Percentiles rank a stretch among this genome's conserved stretches.
These are phyloP conservation scores for Tetraselmis striata DNA, from an alignment of 139 green algal genomes.

Conservation along the genomic window DNA sequence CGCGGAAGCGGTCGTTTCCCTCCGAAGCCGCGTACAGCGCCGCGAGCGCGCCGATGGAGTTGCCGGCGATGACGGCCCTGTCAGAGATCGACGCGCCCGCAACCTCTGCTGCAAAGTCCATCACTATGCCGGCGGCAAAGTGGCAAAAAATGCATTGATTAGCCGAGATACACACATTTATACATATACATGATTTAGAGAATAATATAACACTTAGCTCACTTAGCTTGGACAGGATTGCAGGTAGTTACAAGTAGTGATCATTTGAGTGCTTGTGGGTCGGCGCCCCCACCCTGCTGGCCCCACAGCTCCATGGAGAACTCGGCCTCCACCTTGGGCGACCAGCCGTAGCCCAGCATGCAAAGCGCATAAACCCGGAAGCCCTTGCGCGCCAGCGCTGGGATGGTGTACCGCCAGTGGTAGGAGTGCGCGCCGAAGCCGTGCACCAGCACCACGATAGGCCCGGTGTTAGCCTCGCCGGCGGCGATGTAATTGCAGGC, in stretches of 20 bases:
- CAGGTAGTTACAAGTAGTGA: too few species aligned
- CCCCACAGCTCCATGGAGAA: conserved; percentile 11
- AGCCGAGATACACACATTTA: too few species aligned
- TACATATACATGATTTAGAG: too few species aligned
- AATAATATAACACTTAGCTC: too few species aligned
- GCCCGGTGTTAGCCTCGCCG: not conserved
- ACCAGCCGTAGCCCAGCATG: conserved; percentile 19
- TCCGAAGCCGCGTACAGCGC: conserved; percentile 2
- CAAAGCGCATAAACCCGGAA: conserved; percentile 12
- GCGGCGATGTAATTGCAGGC: not conserved
- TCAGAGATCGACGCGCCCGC: not conserved
- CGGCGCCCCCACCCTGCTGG: too few species aligned
- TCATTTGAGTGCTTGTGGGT: too few species aligned
- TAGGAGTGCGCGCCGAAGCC: conserved; percentile 15
- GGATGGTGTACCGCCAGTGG: conserved; percentile 15
- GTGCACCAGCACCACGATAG: conserved; percentile 17
- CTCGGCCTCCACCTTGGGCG: conserved; percentile 7
- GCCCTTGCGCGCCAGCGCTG: conserved; percentile 4
- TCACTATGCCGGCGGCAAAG: too few species aligned
- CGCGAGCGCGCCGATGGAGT: conserved; percentile 11
- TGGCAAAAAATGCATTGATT: too few species aligned
- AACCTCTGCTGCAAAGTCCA: conserved; percentile 7
- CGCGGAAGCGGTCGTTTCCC: not conserved
- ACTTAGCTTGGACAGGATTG: too few species aligned
- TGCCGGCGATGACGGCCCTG: conserved; percentile 6